Conservation (phyloP, 768 basidiomycete species). For the Pholiota conissans region DNA sequence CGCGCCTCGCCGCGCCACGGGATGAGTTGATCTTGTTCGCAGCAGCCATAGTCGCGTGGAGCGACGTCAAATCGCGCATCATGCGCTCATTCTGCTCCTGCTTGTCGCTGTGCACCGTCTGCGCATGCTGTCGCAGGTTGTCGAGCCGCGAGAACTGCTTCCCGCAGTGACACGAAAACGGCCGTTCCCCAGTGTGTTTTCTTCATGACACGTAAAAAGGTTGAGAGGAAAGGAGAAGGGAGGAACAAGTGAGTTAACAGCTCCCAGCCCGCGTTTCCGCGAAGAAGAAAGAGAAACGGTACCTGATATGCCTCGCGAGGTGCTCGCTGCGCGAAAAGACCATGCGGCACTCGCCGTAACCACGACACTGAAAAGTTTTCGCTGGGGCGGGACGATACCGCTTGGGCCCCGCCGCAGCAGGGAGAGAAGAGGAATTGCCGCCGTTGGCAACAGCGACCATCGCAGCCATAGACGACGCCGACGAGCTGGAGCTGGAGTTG, state of each 20-base stretch:
- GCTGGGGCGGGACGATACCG: constrained; percentile 83
- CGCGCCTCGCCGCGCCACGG: constrained; percentile 16
- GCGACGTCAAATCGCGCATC: constrained; percentile 86
- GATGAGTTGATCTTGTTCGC: constrained; percentile 41
- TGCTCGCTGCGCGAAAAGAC: constrained; percentile 96
- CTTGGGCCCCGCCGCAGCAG: constrained; percentile 36
- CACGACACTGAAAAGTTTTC: constrained; percentile 94
- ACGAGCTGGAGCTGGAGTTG: too few relatives aligned
- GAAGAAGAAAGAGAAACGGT: constrained; percentile 15
- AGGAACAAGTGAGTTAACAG: too few relatives aligned
- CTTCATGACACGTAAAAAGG: constrained; percentile 50
- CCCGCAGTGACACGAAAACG: constrained; percentile 93
- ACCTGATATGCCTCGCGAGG: constrained; percentile 94
- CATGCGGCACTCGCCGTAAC: constrained; percentile 95
- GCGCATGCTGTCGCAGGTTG: constrained; percentile 95
- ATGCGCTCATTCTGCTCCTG: constrained; percentile 84
- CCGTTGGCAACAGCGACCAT: constrained; percentile 19
- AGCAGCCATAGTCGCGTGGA: constrained; percentile 80
- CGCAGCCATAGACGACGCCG: constrained; percentile 14
- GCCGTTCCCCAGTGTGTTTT: constrained; percentile 97
- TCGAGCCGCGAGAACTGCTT: constrained; percentile 96
- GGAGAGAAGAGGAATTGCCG: too few relatives aligned
- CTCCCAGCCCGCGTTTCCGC: too few relatives aligned
- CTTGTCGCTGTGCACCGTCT: constrained; percentile 96
- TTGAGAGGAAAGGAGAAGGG: constrained; percentile 3